Conservation (phyloP, 768 basidiomycete species). For the Vararia minispora region DNA sequence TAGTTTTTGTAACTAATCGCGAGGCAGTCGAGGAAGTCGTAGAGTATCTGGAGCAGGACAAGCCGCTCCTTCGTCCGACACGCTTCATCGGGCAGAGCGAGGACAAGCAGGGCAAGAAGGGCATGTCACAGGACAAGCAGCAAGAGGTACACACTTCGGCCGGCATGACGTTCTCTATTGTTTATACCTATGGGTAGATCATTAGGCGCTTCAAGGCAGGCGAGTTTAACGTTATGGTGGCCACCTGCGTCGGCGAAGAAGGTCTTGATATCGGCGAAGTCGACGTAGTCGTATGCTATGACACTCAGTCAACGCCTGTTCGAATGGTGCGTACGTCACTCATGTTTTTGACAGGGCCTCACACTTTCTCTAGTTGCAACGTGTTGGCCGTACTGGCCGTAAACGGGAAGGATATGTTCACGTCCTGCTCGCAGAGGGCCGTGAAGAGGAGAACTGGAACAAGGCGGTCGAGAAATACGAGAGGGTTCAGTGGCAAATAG, state of each 20-base stretch:
- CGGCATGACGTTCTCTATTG: neutral
- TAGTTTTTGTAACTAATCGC: slow-evolving; percentile 91
- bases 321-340: slow-evolving; percentile 61
- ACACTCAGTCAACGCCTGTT: slow-evolving; percentile 91
- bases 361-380: slow-evolving; percentile 60
- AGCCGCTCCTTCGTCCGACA: slow-evolving; percentile 69
- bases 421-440: slow-evolving; percentile 79
- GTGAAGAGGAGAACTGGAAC: slow-evolving; percentile 86
- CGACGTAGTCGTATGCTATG: slow-evolving; percentile 93
- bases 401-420: slow-evolving; percentile 86
- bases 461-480: slow-evolving; percentile 79
- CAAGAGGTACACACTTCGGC: slow-evolving; percentile 45
- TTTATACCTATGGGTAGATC: slow-evolving; percentile 34
- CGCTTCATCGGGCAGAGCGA: slow-evolving; percentile 87
- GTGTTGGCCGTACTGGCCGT: slow-evolving; percentile 90
- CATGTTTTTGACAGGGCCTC: neutral
- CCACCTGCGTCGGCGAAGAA: slow-evolving; percentile 96
- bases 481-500: slow-evolving; percentile 81
- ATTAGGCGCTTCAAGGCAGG: slow-evolving; percentile 82
- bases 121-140: slow-evolving; percentile 86
- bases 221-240: slow-evolving; percentile 84
- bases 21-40: slow-evolving; percentile 90
- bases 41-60: slow-evolving; percentile 59
- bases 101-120: slow-evolving; percentile 78
- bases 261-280: slow-evolving; percentile 98